Evolutionary conservation across 176 grass and related monocot species (phyloP).

Genomic region (Carex littledalei): DNA sequence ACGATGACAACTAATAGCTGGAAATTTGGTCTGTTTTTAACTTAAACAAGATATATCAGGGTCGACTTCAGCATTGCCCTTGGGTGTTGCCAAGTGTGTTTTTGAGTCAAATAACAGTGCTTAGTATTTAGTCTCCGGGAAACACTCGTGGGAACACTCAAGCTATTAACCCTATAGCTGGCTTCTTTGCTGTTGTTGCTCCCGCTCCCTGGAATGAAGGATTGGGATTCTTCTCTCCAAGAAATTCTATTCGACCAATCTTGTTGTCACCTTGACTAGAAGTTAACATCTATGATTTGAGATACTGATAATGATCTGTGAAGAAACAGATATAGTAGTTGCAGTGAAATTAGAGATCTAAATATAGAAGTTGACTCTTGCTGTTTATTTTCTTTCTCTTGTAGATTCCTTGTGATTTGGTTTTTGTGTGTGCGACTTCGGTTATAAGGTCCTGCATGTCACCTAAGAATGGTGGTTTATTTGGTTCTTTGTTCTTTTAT

Average conservation of each 20-base stretch:
- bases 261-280: not conserved
- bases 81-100: not conserved
- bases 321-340: not conserved
- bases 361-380: conserved; percentile 9
- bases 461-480: conserved; percentile 14
- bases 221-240: not conserved
- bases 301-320: not conserved
- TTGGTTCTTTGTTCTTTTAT: conserved; percentile 5
- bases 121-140: not conserved
- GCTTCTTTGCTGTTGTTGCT: not conserved
- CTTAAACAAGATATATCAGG: not conserved
- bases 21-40: not conserved
- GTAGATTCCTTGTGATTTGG: conserved; percentile 22
- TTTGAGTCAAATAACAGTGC: not conserved
- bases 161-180: not conserved
- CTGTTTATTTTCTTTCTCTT: not conserved
- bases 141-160: conserved; percentile 8
- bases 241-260: not conserved
- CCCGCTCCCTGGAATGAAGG: not conserved
- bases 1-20: not conserved
- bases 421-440: conserved; percentile 13
- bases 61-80: not conserved
- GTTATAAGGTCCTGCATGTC: conserved; percentile 16
- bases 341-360: not conserved
- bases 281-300: not conserved